Percentiles rank a stretch among this genome's conserved stretches.
Conservation (phyloP, 202 grass and related monocot genomes). For the Cymbopogon flexuosus region DNA sequence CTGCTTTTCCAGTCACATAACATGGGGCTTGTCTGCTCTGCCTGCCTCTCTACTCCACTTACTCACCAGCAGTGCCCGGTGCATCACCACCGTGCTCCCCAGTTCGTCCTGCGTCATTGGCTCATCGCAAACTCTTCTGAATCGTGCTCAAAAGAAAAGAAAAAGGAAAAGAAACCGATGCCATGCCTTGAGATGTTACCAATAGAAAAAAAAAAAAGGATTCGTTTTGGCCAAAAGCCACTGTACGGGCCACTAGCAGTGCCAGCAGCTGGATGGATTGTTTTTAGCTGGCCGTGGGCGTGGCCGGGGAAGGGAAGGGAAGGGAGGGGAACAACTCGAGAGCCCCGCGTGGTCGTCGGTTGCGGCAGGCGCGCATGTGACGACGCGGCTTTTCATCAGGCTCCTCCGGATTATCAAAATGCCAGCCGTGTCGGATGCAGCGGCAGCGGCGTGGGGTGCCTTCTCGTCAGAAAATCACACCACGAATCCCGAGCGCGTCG, state of each 20-base stretch:
- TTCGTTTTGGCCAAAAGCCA: neutral
- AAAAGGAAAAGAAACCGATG: neutral
- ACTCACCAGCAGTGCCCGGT: no score
- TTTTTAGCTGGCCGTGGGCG: conserved; percentile 9
- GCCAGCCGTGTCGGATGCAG: conserved; percentile 31
- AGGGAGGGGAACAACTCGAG: conserved; percentile 32
- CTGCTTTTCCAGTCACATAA: conserved; percentile 19
- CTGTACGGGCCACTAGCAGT: neutral
- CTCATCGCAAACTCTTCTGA: neutral
- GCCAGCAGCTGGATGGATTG: conserved; percentile 4
- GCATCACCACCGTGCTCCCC: neutral
- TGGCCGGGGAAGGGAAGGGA: no score
- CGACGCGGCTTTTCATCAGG: conserved; percentile 40
- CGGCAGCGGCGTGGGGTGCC: neutral
- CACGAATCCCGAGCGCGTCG: neutral
- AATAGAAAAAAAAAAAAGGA: neutral
- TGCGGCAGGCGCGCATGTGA: conserved; percentile 37
- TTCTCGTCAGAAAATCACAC: neutral
- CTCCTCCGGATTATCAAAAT: conserved; percentile 35
- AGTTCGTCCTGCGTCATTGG: neutral
- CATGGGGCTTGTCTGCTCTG: conserved; percentile 5
- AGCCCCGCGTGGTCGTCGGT: conserved; percentile 40
- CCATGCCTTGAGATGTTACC: neutral
- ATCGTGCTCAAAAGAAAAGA: neutral
- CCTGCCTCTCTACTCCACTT: neutral